These are phyloP conservation scores for Prunus padus DNA, from an alignment of 306 rosid genomes.

Conservation along the genomic window DNA sequence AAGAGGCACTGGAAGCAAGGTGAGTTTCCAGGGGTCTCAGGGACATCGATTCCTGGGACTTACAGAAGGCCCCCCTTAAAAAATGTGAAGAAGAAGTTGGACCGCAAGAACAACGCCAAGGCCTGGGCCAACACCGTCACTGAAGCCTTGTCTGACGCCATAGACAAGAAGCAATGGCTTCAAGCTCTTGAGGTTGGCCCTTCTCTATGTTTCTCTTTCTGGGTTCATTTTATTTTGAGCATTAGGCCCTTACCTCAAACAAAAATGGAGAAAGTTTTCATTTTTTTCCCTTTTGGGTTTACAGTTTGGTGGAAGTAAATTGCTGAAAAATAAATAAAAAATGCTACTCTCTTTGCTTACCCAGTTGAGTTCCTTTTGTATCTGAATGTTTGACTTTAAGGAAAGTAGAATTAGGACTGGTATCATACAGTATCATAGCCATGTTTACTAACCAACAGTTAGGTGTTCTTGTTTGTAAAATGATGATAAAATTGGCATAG, in stretches of 20 bases:
- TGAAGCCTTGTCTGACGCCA: slow-evolving; percentile 62
- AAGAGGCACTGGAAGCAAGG: slow-evolving; percentile 86
- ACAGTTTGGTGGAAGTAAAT: neutral
- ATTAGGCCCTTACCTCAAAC: neutral
- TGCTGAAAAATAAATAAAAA: neutral
- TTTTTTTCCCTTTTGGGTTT: neutral
- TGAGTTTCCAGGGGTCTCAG: slow-evolving; percentile 67
- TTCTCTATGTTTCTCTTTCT: slow-evolving; percentile 20
- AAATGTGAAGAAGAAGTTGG: slow-evolving; percentile 77
- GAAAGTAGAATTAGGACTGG: neutral
- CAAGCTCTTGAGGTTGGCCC: slow-evolving; percentile 84
- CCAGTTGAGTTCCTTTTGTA: neutral
- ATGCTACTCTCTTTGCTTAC: neutral
- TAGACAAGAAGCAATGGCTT: slow-evolving; percentile 84
- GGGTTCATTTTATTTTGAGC: neutral
- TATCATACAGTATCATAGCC: too few species aligned
- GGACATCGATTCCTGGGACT: slow-evolving; percentile 32
- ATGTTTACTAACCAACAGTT: neutral
- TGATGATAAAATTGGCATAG: slow-evolving; percentile 7
- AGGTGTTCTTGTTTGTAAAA: neutral
- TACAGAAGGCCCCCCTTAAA: slow-evolving; percentile 59
- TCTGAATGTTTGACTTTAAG: neutral
- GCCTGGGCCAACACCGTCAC: slow-evolving; percentile 95
- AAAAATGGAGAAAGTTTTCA: neutral
- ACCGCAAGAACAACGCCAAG: slow-evolving; percentile 63